phyloP scores from a whole-genome alignment of 2,329 filamentous ascomycete species.

The Capronia coronata region DNA sequence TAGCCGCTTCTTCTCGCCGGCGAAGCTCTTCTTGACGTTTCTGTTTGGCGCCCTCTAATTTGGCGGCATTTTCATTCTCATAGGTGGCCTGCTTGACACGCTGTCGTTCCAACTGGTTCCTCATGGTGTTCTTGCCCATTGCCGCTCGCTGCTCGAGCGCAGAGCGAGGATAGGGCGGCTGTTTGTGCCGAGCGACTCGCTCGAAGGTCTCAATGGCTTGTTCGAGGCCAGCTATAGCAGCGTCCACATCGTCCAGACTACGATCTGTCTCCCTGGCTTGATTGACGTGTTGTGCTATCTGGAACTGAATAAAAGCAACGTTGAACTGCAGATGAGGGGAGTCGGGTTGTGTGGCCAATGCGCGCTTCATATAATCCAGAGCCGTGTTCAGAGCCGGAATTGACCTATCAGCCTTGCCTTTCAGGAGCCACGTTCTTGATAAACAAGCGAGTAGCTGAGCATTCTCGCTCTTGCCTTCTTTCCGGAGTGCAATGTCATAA shows the following conservation, averaged over 20 bases:
- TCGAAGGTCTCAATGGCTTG: constrained; percentile 69
- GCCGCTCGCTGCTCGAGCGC: constrained; percentile 92
- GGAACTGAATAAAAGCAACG: constrained; percentile 93
- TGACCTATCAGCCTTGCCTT: constrained; percentile 63
- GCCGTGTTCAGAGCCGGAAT: constrained; percentile 58
- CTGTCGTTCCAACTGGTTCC: constrained; percentile 80
- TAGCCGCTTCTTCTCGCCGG: constrained; percentile 68
- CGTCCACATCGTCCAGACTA: constrained; percentile 71
- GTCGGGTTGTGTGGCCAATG: constrained; percentile 69
- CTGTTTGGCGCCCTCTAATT: constrained; percentile 72
- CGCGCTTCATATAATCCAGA: constrained; percentile 58
- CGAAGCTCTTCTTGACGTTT: constrained; percentile 73
- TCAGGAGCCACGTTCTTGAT: constrained; percentile 78
- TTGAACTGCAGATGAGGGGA: constrained; percentile 95
- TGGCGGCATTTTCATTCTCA: constrained; percentile 85
- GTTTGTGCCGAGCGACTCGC: constrained; percentile 54
- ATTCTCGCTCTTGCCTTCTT: constrained; percentile 51
- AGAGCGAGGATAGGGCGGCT: constrained; percentile 78
- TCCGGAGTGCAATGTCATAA: constrained; percentile 78
- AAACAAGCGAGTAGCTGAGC: constrained; percentile 76
- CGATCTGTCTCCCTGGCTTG: constrained; percentile 67
- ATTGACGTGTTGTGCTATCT: constrained; percentile 77
- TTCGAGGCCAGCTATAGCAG: constrained; percentile 72
- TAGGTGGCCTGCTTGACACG: constrained; percentile 81
- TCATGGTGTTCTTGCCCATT: constrained; percentile 94